Base-by-base conservation (phyloP, 2,329 filamentous ascomycete species). In the Colletotrichum tofieldiae region DNA sequence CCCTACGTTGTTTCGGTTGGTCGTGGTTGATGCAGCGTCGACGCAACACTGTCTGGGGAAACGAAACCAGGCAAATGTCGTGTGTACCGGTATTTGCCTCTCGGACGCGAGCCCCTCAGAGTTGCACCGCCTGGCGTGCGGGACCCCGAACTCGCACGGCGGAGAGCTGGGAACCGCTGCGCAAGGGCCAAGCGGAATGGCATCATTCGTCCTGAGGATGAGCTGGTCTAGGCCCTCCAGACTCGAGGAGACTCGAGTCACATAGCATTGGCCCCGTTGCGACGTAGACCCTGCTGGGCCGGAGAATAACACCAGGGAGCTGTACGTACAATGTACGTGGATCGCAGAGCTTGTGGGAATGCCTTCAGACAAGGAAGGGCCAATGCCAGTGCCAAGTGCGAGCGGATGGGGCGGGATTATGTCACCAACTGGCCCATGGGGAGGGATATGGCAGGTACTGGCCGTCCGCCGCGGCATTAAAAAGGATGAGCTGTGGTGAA, bases 381-480 rank as follows among this genome's bases (percentile, higher is more conserved):
- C 23, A 54, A 51, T 54, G 49, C 49, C 47, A 54, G 41, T 39
- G 32, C 64, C 56, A 47, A 62, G 29, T 67, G 45, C 45, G 26
- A 47, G 47, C 47, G 59, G 58, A 69, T 49, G 69, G 59, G 65
- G 65, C 51, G 35, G 65, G 58, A 52, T 72, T 59, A 59, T 68
- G 65, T 68, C 65, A 68, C 52, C 45, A 37, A 55, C 55, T 35
- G 9, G 49, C 16, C 35, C 37, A 64, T 18, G 16, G 26, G 51
- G 52, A 32, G 26, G 51, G 37, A 59, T 54, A 56, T 18, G 39
- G 56, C 37, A 63, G 60, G 45, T 41, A 23, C 23, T 47, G 26
- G 18, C 18, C 7, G 41, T 52, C 60, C 23, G 60, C 39, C 23
- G 65, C 65, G 70, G 70, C 70, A 72, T 72, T 72, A 52, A 52